Base-by-base conservation (phyloP, 2,329 filamentous ascomycete genomes). In the Trichoderma oligosporum region DNA sequence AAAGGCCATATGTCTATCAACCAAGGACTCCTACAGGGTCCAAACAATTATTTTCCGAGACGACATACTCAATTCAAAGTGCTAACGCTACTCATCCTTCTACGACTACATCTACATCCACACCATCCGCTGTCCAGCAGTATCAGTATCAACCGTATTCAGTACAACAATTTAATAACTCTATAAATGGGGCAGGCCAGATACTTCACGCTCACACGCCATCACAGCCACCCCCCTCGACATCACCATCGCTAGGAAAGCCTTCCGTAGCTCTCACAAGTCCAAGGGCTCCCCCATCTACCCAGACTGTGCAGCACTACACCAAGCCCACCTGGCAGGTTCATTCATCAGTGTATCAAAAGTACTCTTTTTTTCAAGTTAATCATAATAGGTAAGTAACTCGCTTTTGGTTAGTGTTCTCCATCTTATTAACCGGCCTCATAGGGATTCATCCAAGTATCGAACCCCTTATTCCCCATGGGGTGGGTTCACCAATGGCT, bases 401-500 rank as follows among this genome's bases (percentile, higher is more conserved):
- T 18, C 18, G 27, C 22, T 27, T 12, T 18, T 24, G 16, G 41
- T n/a, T 27, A 6, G 4, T 7, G 3, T 4, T 48, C 4, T 20
- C 11, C 41, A 4, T 31, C 11, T 41, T 60, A 39, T 60, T 71
- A 61, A 68, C 47, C 7, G 7, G 45, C 11, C 24, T 27, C n/a
- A 4, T 60, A 82, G 80, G 70, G 79, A 82, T 59, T 72, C 79
- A 5, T 74, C 77, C 7, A 78, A 78, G 54, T 85, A 86, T 59
- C 77, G 80, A 48, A 84, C 81, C 4, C 83, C 83, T 1, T 86
- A 86, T 64, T 76, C 79, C 14, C 72, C 75, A 1, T 76, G 73
- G 70, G 78, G 80, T 22, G 83, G 82, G 0, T 85, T 85, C 62
- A 82, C 79, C 31, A 85, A 85, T 60, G 82, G 81, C 4, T 84